Base-by-base conservation (phyloP, 2,329 filamentous ascomycete genomes). In the Bipolaris cookei region DNA sequence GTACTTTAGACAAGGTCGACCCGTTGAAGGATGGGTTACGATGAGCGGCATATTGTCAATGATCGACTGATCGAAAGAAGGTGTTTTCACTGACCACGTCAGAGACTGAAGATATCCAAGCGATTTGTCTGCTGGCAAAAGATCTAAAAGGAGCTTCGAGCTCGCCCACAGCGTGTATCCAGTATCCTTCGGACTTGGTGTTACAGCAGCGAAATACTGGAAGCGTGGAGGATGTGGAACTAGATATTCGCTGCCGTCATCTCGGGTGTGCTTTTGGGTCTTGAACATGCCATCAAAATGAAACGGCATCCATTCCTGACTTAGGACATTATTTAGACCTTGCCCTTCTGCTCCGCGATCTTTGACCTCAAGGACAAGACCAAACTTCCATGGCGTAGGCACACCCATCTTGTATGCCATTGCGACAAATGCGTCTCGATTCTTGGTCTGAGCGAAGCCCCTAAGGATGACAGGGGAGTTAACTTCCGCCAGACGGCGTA, bases 291-390 rank as follows among this genome's bases (percentile, higher is more conserved):
- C 84, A 45, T 86, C 84, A 38, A 80, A 86, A 60, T 86, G 84
- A 68, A 84, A 83, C 0, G 84, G 83, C 83, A 86, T 84, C 63
- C 80, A 80, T 54, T 69, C 68, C 6, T 62, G 75, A 0, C 81
- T 83, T 1, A 84, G 71, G 1, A 85, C 82, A 32, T 85, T 85
- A 62, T 85, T 85, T 16, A 81, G 67, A 0, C 79, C 78, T 6
- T 76, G 71, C 0, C 77, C 77, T 4, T 82, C 75, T 1, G 70
- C 78, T 49, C 82, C 84, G 10, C 83, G 83, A 50, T 88, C 84
- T 62, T 87, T 85, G 0, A 87, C 85, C 56, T 86, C 84, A 2
- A 86, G 85, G 6, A 88, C 76, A 67, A 87, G 84, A 0, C 83
- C 84, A 51, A 84, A 85, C 54, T 80, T 84, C 84, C 83, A 85